Conservation (phyloP, 2,329 filamentous ascomycete species). For the Fusarium nodosum region DNA sequence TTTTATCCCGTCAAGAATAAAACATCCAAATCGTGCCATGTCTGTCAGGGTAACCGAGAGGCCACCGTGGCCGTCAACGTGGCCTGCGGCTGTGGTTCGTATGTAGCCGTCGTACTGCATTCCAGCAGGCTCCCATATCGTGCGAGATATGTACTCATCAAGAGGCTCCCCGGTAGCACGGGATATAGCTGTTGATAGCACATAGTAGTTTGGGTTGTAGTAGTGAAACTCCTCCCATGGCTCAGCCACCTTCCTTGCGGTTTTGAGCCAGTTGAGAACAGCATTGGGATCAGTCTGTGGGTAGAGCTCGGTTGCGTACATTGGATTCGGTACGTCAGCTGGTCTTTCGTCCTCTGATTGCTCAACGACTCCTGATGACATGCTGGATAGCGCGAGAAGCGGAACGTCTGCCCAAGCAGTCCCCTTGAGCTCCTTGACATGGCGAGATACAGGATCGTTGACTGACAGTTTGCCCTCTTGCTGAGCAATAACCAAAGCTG, state of each 20-base stretch:
- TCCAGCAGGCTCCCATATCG: conserved; percentile 39
- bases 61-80: conserved; percentile 35
- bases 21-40: conserved; percentile 37
- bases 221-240: conserved; percentile 44
- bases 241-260: conserved; percentile 31
- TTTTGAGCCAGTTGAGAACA: conserved; percentile 36
- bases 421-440: conserved; percentile 29
- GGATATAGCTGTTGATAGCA: conserved; percentile 30
- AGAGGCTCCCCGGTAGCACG: conserved; percentile 26
- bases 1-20: conserved; percentile 27
- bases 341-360: conserved; percentile 31
- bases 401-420: conserved; percentile 38
- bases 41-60: conserved; percentile 29
- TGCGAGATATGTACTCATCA: conserved; percentile 32
- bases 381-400: conserved; percentile 29
- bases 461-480: conserved; percentile 31
- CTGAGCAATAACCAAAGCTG: conserved; percentile 29
- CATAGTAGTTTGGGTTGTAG: conserved; percentile 42
- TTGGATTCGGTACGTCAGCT: conserved; percentile 30
- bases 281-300: conserved; percentile 23
- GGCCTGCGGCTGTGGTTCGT: conserved; percentile 34
- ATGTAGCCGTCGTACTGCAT: conserved; percentile 42
- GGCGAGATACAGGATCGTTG: conserved; percentile 28
- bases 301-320: conserved; percentile 41
- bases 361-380: conserved; percentile 39